These are phyloP conservation scores for Ogataea paradorogensis DNA, from an alignment of 805 yeast genomes.

Conservation along the genomic window DNA sequence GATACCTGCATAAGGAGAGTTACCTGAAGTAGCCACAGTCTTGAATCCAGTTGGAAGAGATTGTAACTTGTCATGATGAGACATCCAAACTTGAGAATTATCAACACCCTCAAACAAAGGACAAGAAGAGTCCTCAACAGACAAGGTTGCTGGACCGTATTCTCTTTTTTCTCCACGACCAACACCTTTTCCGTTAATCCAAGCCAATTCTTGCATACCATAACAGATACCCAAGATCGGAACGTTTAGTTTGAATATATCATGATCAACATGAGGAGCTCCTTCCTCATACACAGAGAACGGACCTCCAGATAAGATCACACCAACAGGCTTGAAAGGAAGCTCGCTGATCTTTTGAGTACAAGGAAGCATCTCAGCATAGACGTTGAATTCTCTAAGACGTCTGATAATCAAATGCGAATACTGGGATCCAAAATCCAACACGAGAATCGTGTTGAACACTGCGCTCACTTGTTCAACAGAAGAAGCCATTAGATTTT, in stretches of 20 bases:
- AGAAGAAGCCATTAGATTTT: slow-evolving; percentile 6
- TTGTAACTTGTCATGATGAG: slow-evolving; percentile 94
- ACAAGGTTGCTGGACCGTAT: slow-evolving; percentile 94
- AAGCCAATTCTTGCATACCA: slow-evolving; percentile 98
- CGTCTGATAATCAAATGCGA: slow-evolving; percentile 96
- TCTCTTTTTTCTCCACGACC: slow-evolving; percentile 97
- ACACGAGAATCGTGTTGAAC: slow-evolving; percentile 94
- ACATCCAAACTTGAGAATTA: slow-evolving; percentile 98
- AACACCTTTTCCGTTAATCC: slow-evolving; percentile 94
- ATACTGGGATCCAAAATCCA: slow-evolving; percentile 98
- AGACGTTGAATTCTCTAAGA: slow-evolving; percentile 94
- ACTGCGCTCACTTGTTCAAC: slow-evolving; percentile 70
- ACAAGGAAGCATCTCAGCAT: slow-evolving; percentile 99
- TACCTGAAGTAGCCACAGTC: slow-evolving; percentile 84
- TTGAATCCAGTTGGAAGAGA: slow-evolving; percentile 87
- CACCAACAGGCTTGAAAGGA: slow-evolving; percentile 93
- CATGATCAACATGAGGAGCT: slow-evolving; percentile 97
- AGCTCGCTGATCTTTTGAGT: slow-evolving; percentile 94
- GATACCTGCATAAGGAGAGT: slow-evolving; percentile 95
- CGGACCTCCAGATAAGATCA: slow-evolving; percentile 95
- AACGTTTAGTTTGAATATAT: slow-evolving; percentile 81
- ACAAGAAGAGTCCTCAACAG: slow-evolving; percentile 66
- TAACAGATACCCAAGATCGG: slow-evolving; percentile 98
- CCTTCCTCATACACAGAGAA: slow-evolving; percentile 94
- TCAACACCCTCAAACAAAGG: slow-evolving; percentile 85